Evolutionary conservation across 2,329 filamentous ascomycete genomes (phyloP).

Genomic region (Macrophomina tecta): DNA sequence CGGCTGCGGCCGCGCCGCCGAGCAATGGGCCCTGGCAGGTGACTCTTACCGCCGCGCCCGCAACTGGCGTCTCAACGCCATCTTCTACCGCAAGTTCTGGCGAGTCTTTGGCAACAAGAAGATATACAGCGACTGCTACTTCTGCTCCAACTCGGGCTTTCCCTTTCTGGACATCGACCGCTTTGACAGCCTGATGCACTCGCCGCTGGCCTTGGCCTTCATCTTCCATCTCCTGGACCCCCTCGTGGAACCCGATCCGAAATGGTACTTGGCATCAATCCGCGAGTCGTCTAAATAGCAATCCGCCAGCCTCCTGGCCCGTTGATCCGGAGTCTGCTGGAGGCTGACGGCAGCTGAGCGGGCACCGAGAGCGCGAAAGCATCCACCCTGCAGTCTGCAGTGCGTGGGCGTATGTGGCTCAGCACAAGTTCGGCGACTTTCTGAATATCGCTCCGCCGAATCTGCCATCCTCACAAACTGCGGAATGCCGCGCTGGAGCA

Average conservation of each 20-base stretch:
- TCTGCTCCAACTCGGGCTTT: conserved; percentile 22
- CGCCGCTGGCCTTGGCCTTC: conserved; percentile 22
- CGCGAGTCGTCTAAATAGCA: conserved; percentile 9
- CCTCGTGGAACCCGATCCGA: conserved; percentile 23
- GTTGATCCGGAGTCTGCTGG: background rate
- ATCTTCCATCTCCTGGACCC: conserved; percentile 24
- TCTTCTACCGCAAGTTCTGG: conserved; percentile 29
- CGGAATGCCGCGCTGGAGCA: too few relatives aligned
- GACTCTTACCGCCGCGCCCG: conserved; percentile 25
- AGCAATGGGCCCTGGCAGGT: conserved; percentile 5
- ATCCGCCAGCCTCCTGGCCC: background rate
- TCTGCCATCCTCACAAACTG: too few relatives aligned
- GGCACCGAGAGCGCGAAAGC: too few relatives aligned
- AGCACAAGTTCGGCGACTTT: too few relatives aligned
- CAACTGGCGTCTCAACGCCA: conserved; percentile 27
- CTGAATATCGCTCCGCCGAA: too few relatives aligned
- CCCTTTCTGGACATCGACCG: conserved; percentile 26
- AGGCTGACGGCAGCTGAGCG: background rate
- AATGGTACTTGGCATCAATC: conserved; percentile 23
- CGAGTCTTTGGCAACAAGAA: conserved; percentile 22
- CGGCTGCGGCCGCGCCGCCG: conserved; percentile 21
- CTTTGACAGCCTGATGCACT: conserved; percentile 25
- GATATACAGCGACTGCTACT: conserved; percentile 28
- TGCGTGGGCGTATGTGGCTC: too few relatives aligned
- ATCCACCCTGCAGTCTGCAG: too few relatives aligned